Evolutionary conservation across 768 basidiomycete species (phyloP), one percentile per base, ranked within the genome.

Genomic region (Boletellus sp.): DNA sequence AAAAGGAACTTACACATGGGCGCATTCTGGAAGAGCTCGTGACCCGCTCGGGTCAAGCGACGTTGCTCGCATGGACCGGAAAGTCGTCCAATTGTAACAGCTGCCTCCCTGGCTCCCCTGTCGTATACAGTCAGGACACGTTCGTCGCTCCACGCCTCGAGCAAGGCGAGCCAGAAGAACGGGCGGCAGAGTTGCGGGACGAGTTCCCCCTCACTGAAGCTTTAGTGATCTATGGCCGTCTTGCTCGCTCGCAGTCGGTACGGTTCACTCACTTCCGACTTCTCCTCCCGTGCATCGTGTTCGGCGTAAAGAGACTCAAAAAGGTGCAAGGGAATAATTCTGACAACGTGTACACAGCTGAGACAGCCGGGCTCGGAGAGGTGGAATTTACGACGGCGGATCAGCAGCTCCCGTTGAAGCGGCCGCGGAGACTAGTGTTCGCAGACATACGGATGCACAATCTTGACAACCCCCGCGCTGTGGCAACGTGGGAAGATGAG

Each of bases 301-400:
- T 50, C 37, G 11, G 20, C 37, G 36, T 39, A 20, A 39, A 4
- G 16, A 32, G 23, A 2, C 20, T 50, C 32, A 22, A 11, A 17
- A 43, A 23, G 16, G 20, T 11, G 15, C 19, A 39, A 33, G 37
- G 12, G 16, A 33, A 4, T 8, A 26, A 26, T 26, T 4, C 4
- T 26, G 24, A 26, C 8, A 26, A 44, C 15, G 20, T 45, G 13
- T 50, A 50, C 24, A 22, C 15, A 15, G 49, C 49, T 9, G 28
- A 44, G 42, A 33, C 49, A 22, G 20, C 3, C n/a, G 42, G 10
- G 19, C 24, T 50, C 6, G 49, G 43, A 9, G 31, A 23, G 2
- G 28, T 50, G 2, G n/a, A 39, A 39, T 50, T 50, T 37, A 50
- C 42, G 10, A 44, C 49, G 13, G n/a, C 37, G 2, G 35, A 33